phyloP scores from a whole-genome alignment of 208 protist genomes.

The Crithidia fasciculata region DNA sequence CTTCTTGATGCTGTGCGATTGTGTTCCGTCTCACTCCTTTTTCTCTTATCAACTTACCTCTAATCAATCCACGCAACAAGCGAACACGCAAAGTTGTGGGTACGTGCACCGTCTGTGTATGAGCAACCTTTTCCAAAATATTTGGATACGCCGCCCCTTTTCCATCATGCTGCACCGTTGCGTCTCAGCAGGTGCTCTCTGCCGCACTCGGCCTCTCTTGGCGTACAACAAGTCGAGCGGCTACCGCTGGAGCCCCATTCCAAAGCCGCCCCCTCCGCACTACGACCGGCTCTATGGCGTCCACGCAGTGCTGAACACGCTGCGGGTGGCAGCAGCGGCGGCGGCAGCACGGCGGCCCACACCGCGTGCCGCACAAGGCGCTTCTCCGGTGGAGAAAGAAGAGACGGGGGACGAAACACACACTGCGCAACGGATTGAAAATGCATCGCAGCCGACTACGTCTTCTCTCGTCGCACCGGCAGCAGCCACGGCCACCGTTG shows the following conservation, averaged over 20 bases:
- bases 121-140: background rate
- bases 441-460: too few relatives aligned
- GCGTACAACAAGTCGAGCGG: constrained; percentile 67
- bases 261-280: constrained; percentile 65
- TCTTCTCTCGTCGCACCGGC: too few relatives aligned
- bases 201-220: constrained; percentile 28
- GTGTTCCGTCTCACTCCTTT: too few relatives aligned
- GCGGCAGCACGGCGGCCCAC: background rate
- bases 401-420: background rate
- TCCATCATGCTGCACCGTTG: background rate
- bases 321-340: constrained; percentile 50
- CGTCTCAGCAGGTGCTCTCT: constrained; percentile 4
- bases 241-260: constrained; percentile 71
- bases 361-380: too few relatives aligned
- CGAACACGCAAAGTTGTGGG: background rate
- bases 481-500: background rate
- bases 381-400: too few relatives aligned
- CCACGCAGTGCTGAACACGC: constrained; percentile 63
- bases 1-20: too few relatives aligned
- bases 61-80: background rate
- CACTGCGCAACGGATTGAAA: background rate
- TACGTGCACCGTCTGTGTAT: too few relatives aligned
- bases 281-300: constrained; percentile 75
- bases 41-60: too few relatives aligned
- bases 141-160: background rate